Percentiles rank a stretch among this genome's conserved stretches.
phyloP scores from a whole-genome alignment of 805 yeast genomes.

The Monosporozyma siamensis region DNA sequence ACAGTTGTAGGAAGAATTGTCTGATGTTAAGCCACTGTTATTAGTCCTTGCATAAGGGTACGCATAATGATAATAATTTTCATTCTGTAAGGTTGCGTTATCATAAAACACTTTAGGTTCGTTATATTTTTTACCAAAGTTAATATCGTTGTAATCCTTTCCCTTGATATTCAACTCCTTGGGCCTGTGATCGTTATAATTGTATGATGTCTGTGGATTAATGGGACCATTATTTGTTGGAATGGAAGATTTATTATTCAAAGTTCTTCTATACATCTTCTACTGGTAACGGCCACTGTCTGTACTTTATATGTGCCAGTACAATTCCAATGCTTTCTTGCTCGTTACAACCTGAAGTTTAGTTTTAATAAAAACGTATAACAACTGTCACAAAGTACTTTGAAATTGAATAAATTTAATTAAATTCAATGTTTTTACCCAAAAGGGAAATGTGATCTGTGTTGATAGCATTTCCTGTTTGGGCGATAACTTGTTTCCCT shows the following conservation, averaged over 20 bases:
- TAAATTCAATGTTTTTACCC: too few species aligned
- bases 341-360: too few species aligned
- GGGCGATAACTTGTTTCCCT: neutral
- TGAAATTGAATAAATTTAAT: too few species aligned
- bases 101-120: neutral
- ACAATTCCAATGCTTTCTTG: too few species aligned
- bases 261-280: constrained; percentile 4
- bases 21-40: neutral
- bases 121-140: neutral
- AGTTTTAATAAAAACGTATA: too few species aligned
- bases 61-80: neutral
- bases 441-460: too few species aligned
- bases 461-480: neutral
- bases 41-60: neutral
- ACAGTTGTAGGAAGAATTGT: neutral
- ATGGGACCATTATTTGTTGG: neutral
- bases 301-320: too few species aligned
- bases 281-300: too few species aligned
- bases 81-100: neutral
- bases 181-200: too few species aligned
- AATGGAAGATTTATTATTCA: constrained; percentile 6
- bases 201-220: neutral
- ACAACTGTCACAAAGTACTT: too few species aligned
- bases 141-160: neutral
- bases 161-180: neutral